Evolutionary conservation across 441 rosid genomes (phyloP).

Genomic region (Arabidopsis hybrid): DNA sequence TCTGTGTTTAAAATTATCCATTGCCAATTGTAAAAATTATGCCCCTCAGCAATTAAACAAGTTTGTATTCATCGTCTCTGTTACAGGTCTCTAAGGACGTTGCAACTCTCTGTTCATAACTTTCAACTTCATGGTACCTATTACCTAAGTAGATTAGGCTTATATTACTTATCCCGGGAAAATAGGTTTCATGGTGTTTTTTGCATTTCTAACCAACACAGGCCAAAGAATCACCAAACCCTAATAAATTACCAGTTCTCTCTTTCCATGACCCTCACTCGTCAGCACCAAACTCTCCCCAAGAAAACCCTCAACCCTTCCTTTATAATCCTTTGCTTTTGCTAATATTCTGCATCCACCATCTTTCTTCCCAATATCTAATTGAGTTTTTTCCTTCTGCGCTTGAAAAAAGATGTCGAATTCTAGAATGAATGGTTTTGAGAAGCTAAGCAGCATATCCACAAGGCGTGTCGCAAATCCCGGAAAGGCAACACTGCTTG

Average conservation of each 20-base stretch:
- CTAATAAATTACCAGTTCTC: slow-evolving; percentile 39
- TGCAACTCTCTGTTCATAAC: slow-evolving; percentile 25
- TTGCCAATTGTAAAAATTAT: background rate
- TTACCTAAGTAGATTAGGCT: slow-evolving; percentile 10
- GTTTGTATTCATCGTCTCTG: slow-evolving; percentile 19
- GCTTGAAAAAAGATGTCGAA: slow-evolving; percentile 53
- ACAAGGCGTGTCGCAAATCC: slow-evolving; percentile 61
- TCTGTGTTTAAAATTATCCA: slow-evolving; percentile 12
- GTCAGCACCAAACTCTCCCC: slow-evolving; percentile 66
- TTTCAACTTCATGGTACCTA: slow-evolving; percentile 35
- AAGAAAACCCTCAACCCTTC: slow-evolving; percentile 46
- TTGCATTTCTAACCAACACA: slow-evolving; percentile 48
- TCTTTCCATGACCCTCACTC: slow-evolving; percentile 57
- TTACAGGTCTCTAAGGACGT: slow-evolving; percentile 23
- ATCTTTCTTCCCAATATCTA: slow-evolving; percentile 25
- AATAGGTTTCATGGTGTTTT: slow-evolving; percentile 40
- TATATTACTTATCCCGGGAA: slow-evolving; percentile 20
- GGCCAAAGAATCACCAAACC: slow-evolving; percentile 57
- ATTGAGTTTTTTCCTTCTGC: slow-evolving; percentile 26
- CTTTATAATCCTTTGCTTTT: slow-evolving; percentile 52
- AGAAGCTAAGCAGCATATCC: slow-evolving; percentile 35
- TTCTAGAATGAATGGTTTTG: slow-evolving; percentile 40
- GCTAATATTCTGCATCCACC: slow-evolving; percentile 36
- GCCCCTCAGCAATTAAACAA: slow-evolving; percentile 25
- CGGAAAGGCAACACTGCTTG: slow-evolving; percentile 85